Conservation (phyloP, 345 rosid species). For the Arabis alpina region DNA sequence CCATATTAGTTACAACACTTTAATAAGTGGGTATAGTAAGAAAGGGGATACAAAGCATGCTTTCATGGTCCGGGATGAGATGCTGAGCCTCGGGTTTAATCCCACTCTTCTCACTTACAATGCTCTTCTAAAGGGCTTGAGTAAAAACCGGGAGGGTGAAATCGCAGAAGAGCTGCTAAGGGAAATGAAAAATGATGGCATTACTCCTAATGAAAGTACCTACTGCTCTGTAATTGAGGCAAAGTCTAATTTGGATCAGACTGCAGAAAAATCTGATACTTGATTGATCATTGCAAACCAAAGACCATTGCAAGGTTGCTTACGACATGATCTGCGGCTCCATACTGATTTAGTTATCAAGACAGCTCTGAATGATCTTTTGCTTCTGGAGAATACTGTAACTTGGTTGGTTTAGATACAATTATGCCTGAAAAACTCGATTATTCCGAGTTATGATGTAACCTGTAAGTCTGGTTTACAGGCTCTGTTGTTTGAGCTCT, state of each 20-base stretch:
- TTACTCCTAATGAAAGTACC: constrained; percentile 79
- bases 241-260: constrained; percentile 38
- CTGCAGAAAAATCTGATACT: constrained; percentile 13
- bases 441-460: neutral
- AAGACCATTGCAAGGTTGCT: constrained; percentile 3
- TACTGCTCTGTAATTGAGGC: constrained; percentile 76
- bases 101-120: constrained; percentile 86
- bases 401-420: neutral
- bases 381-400: constrained; percentile 15
- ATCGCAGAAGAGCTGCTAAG: constrained; percentile 74
- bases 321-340: neutral
- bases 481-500: neutral
- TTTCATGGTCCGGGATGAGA: constrained; percentile 76
- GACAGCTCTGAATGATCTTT: neutral
- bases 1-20: constrained; percentile 78
- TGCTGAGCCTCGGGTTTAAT: constrained; percentile 81
- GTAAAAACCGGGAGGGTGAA: constrained; percentile 72
- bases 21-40: constrained; percentile 86
- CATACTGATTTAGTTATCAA: neutral
- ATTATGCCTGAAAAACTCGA: neutral
- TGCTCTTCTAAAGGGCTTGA: constrained; percentile 79
- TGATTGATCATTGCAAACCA: constrained; percentile 20
- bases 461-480: neutral
- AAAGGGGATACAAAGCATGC: constrained; percentile 85
- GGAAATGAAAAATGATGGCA: constrained; percentile 83